Percentiles rank a stretch among this genome's conserved stretches.
Conservation (phyloP, 2,329 filamentous ascomycete species). For the Scopulariopsis brevicaulis region DNA sequence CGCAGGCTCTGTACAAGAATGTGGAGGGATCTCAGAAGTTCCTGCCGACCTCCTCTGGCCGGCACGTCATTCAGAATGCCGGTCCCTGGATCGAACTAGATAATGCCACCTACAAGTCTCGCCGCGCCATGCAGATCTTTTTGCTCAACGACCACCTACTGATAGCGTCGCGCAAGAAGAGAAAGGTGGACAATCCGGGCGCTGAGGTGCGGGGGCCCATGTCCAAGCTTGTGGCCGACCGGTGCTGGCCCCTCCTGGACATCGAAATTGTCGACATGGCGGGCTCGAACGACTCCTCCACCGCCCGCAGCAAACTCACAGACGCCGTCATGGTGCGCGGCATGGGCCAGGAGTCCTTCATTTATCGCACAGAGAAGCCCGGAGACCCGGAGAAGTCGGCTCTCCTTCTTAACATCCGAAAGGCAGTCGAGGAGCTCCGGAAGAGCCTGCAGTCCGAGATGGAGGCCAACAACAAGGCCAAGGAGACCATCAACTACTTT, state of each 20-base stretch:
- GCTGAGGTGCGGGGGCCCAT: conserved; percentile 38
- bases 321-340: conserved; percentile 85
- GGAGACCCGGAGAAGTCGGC: conserved; percentile 69
- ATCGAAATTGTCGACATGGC: conserved; percentile 88
- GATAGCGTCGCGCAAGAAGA: conserved; percentile 85
- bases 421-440: conserved; percentile 83
- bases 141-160: conserved; percentile 90
- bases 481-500: conserved; percentile 79
- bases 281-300: conserved; percentile 46
- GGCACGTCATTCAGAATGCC: conserved; percentile 88
- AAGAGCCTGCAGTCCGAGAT: conserved; percentile 78
- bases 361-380: conserved; percentile 79
- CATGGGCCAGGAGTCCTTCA: conserved; percentile 82
- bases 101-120: conserved; percentile 92
- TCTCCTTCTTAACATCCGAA: conserved; percentile 80
- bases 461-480: conserved; percentile 73
- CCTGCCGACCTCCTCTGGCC: conserved; percentile 77
- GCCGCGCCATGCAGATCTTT: conserved; percentile 81
- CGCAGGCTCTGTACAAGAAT: conserved; percentile 76
- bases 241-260: conserved; percentile 88
- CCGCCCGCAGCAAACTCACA: conserved; percentile 49
- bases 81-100: conserved; percentile 93
- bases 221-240: conserved; percentile 79
- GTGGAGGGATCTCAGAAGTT: conserved; percentile 99
- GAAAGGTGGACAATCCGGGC: conserved; percentile 59